Evolutionary conservation across 768 basidiomycete genomes (phyloP).

Genomic region (Pleurotus tuoliensis): DNA sequence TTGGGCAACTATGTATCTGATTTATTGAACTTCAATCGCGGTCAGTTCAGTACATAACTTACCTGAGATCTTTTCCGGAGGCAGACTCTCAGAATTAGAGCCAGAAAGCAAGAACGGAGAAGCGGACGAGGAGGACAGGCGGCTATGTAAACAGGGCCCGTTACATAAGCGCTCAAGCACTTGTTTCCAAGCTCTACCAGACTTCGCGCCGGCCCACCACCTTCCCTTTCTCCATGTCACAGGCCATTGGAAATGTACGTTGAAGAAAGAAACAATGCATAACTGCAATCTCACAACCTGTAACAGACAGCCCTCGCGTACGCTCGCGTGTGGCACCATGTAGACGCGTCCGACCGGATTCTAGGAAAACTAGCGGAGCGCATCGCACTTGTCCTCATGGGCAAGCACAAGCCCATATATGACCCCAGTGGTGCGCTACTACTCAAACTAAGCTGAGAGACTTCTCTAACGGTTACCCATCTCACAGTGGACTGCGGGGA

Average conservation of each 20-base stretch:
- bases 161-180: too few species aligned
- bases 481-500: slow-evolving; percentile 89
- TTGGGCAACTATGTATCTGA: too few species aligned
- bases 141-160: too few species aligned
- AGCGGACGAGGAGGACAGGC: too few species aligned
- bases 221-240: slow-evolving; percentile 54
- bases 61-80: too few species aligned
- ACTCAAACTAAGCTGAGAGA: background rate
- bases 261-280: background rate
- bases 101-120: background rate
- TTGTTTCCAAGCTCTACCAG: too few species aligned
- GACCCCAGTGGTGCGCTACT: slow-evolving; percentile 75
- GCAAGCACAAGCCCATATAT: slow-evolving; percentile 97
- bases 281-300: background rate
- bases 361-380: slow-evolving; percentile 92
- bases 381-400: slow-evolving; percentile 95
- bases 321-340: slow-evolving; percentile 95
- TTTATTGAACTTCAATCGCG: too few species aligned
- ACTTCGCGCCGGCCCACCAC: background rate
- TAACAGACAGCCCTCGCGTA: slow-evolving; percentile 89
- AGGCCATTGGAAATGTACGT: slow-evolving; percentile 76
- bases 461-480: background rate
- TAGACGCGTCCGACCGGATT: slow-evolving; percentile 86
- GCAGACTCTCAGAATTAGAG: background rate
- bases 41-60: too few species aligned